A percentile compares a stretch with the other conserved stretches of the same genome.
These are phyloP conservation scores for Kokia cookei DNA, from an alignment of 441 rosid genomes.

Conservation along the genomic window DNA sequence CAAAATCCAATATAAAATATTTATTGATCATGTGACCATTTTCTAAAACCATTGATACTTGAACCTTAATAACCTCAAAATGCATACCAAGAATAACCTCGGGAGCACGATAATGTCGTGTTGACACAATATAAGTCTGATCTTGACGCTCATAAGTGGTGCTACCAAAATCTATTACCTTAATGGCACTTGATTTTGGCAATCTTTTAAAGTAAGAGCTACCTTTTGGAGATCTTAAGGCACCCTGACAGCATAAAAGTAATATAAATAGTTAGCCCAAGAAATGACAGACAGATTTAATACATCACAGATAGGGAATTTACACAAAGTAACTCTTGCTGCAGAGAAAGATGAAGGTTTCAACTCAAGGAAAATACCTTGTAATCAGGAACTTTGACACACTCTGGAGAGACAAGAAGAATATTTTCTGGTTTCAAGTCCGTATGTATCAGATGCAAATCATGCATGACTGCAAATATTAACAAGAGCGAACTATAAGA, in stretches of 20 bases:
- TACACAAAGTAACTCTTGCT: too few relatives aligned
- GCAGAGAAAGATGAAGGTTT: background rate
- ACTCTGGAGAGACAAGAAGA: constrained; percentile 54
- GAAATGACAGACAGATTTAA: background rate
- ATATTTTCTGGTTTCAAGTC: constrained; percentile 75
- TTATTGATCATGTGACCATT: background rate
- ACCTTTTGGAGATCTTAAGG: constrained; percentile 28
- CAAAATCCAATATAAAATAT: background rate
- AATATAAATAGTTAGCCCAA: background rate
- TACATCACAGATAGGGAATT: background rate
- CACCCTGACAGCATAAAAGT: constrained; percentile 20
- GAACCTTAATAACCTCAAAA: background rate
- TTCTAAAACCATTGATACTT: background rate
- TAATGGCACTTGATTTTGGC: constrained; percentile 69
- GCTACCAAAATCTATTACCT: constrained; percentile 75
- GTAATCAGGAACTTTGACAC: constrained; percentile 50
- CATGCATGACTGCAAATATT: constrained; percentile 61
- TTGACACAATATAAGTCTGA: constrained; percentile 57
- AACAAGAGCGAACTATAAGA: background rate
- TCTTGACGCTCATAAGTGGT: constrained; percentile 48
- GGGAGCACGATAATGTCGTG: constrained; percentile 71
- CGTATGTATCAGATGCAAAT: constrained; percentile 56
- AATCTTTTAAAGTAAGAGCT: constrained; percentile 36
- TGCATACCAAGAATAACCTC: constrained; percentile 67
- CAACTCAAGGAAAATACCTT: constrained; percentile 29